Percentiles rank a stretch among this genome's conserved stretches.
These are phyloP conservation scores for Magnolia kwangsiensis DNA, from an alignment of 164 flowering plant genomes.

Conservation along the genomic window DNA sequence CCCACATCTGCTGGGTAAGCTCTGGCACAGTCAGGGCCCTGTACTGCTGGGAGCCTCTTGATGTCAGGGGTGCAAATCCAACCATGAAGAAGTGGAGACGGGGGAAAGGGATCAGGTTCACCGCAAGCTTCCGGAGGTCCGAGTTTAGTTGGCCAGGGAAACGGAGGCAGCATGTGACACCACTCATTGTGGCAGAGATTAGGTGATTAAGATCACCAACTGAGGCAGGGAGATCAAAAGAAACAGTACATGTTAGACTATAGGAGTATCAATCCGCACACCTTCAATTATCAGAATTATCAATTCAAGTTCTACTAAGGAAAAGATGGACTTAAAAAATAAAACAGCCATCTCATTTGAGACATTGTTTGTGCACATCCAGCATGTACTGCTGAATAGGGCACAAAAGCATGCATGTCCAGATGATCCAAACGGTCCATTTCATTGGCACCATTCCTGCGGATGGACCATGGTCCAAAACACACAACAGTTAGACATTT, in stretches of 20 bases:
- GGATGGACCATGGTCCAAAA: no score
- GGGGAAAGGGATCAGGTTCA: constrained; percentile 11
- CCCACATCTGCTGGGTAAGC: constrained; percentile 24
- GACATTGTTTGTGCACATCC: no score
- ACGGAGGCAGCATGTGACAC: constrained; percentile 13
- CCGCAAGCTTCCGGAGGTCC: constrained; percentile 10
- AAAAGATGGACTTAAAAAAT: no score
- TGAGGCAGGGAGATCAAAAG: background rate
- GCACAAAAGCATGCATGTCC: no score
- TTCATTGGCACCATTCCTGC: no score
- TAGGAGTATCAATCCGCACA: no score
- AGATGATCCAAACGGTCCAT: no score
- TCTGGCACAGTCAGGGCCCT: constrained; percentile 18
- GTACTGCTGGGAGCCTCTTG: constrained; percentile 18
- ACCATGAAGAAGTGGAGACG: constrained; percentile 20
- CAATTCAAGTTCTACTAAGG: no score
- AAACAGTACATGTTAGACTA: background rate
- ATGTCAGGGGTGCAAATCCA: constrained; percentile 19
- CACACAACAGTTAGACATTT: no score
- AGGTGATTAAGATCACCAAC: constrained; percentile 9
- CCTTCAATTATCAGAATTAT: no score
- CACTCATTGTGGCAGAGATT: constrained; percentile 12
- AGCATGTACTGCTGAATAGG: no score
- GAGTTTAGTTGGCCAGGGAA: constrained; percentile 10
- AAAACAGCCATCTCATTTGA: no score